Percentiles rank a stretch among this genome's conserved stretches.
phyloP scores from a whole-genome alignment of 192 early-diverging fungal genomes.

The Rhizophagus sp. region DNA sequence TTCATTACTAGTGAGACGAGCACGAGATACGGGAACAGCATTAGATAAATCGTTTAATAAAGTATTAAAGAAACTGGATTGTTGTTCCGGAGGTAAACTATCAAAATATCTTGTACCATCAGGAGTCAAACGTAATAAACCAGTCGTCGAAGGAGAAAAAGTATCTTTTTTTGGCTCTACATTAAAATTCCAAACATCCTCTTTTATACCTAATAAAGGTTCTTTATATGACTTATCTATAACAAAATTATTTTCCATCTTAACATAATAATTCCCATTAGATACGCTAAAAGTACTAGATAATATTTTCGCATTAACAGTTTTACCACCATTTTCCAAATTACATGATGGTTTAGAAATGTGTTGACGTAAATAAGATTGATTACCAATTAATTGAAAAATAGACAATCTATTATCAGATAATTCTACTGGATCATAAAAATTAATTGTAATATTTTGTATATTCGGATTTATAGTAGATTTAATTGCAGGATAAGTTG shows the following conservation, averaged over 20 bases:
- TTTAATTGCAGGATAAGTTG: neutral
- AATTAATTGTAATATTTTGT: neutral
- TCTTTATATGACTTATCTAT: neutral
- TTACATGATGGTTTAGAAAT: neutral
- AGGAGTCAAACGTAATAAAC: neutral
- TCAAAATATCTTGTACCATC: neutral
- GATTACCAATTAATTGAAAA: neutral
- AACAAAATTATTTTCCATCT: conserved; percentile 19
- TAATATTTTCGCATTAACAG: neutral
- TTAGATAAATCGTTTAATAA: neutral
- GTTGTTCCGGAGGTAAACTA: neutral
- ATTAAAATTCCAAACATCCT: neutral
- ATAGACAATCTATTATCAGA: neutral
- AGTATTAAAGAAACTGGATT: neutral
- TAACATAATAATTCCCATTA: conserved; percentile 4
- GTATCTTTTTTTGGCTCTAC: too few species aligned
- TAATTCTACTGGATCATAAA: neutral
- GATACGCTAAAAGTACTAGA: conserved; percentile 1
- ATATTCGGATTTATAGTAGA: neutral
- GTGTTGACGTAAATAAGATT: neutral
- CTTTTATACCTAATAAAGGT: conserved; percentile 8
- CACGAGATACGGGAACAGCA: neutral
- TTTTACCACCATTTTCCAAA: neutral
- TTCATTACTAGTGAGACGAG: neutral
- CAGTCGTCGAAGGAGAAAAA: too few species aligned